Evolutionary conservation across 2,329 filamentous ascomycete genomes (phyloP), one percentile per base, ranked within the genome.

Genomic region (Neofusicoccum parvum): DNA sequence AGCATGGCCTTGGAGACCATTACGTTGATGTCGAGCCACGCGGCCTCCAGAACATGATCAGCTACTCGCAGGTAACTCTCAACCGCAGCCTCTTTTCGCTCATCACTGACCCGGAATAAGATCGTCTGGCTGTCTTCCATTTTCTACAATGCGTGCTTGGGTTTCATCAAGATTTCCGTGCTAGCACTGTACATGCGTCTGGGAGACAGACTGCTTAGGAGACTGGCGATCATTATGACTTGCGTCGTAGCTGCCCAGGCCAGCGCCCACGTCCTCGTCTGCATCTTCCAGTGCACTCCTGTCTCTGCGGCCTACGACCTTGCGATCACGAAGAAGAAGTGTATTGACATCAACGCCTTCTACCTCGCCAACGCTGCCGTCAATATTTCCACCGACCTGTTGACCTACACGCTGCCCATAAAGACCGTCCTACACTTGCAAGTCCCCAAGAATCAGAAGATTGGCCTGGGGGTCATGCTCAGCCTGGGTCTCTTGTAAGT

Each of bases 151-250:
- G 77, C 80, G 41, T 76, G 73, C 49, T 72, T 82, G 5, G 80
- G 80, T 15, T 82, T 82, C 68, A 73, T 83, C 72, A 83, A 83
- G 69, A 75, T 77, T 45, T 83, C 81, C 0, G 79, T 81, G 3
- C 74, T 82, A 20, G 75, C 76, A 32, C 76, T 82, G 50, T 82
- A 82, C 69, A 79, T 76, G 64, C 77, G 80, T 5, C 74, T 82
- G 5, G 79, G 79, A 32, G 79, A 81, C 67, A 71, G 71, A 3
- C 68, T 48, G 12, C 75, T 82, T 20, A 75, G 72, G 3, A 71
- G 71, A 2, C 62, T 80, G 9, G 74, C 80, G 14, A 71, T 76
- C 17, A 46, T 75, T 59, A 81, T 83, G 76, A 71, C 81, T 27
- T 76, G 62, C 10, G 71, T 84, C 17, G 74, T 83, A 4, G 62